Conservation (phyloP, 2,329 filamentous ascomycete genomes). For the Nemania sp. region DNA sequence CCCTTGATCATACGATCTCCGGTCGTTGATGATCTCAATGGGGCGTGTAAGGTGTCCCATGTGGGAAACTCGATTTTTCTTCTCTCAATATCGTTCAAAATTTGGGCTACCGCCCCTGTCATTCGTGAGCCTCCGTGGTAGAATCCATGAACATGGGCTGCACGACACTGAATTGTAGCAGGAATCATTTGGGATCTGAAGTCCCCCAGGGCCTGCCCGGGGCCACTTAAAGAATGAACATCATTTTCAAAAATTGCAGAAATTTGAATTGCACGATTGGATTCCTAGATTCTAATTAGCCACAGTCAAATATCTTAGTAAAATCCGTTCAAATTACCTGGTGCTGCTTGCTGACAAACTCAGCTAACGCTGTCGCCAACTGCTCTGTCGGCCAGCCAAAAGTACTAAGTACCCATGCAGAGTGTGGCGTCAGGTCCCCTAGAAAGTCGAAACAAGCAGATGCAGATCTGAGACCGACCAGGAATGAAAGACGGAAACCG, state of each 20-base stretch:
- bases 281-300: neutral
- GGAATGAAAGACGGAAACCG: conserved; percentile 18
- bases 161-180: conserved; percentile 11
- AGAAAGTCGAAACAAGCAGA: neutral
- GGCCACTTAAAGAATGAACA: conserved; percentile 16
- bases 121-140: conserved; percentile 19
- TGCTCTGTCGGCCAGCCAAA: conserved; percentile 7
- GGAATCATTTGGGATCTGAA: conserved; percentile 12
- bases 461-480: conserved; percentile 10
- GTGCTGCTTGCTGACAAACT: neutral
- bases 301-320: neutral
- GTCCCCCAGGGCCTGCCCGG: neutral
- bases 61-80: conserved; percentile 15
- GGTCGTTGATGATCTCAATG: conserved; percentile 15
- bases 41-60: conserved; percentile 14
- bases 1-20: conserved; percentile 12
- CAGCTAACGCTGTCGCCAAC: neutral
- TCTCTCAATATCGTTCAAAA: conserved; percentile 10
- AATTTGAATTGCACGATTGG: neutral
- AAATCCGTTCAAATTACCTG: neutral
- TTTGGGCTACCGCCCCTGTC: neutral
- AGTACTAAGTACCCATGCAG: conserved; percentile 12
- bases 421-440: neutral
- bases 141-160: conserved; percentile 17
- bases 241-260: conserved; percentile 17